These are phyloP conservation scores for Oxytropis ochrocephala DNA, from an alignment of 306 rosid genomes.

Conservation along the genomic window DNA sequence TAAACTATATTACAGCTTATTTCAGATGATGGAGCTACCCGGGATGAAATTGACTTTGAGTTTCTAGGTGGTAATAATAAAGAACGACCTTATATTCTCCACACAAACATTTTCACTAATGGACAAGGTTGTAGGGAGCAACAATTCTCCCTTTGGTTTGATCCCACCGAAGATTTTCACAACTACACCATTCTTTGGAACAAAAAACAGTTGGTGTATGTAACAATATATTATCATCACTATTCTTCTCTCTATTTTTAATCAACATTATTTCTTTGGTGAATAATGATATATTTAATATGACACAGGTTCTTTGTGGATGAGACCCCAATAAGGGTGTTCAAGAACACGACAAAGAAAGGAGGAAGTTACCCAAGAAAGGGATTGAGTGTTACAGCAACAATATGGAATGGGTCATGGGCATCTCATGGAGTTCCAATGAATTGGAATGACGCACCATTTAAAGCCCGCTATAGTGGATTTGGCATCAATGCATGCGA, in stretches of 20 bases:
- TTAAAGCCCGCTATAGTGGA: conserved; percentile 13
- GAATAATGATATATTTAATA: neutral
- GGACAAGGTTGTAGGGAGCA: conserved; percentile 16
- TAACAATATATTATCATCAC: no score
- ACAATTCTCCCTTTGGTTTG: conserved; percentile 13
- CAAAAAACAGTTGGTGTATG: conserved; percentile 19
- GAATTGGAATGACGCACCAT: conserved; percentile 26
- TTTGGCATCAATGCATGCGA: conserved; percentile 10
- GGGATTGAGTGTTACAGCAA: conserved; percentile 8
- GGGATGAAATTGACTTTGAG: conserved; percentile 33
- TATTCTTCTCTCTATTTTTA: neutral
- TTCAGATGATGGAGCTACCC: neutral
- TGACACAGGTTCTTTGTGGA: conserved; percentile 26
- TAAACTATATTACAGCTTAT: neutral
- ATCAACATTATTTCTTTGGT: neutral
- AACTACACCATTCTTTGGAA: conserved; percentile 24
- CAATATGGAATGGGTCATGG: conserved; percentile 28
- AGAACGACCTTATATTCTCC: neutral
- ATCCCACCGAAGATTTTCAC: conserved; percentile 23
- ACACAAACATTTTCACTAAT: conserved; percentile 17
- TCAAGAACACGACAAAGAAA: neutral
- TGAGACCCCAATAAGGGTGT: conserved; percentile 18
- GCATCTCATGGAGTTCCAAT: neutral
- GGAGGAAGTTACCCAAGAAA: conserved; percentile 19
- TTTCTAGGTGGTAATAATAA: conserved; percentile 11